phyloP scores from a whole-genome alignment of 306 rosid genomes.

The Mucuna pruriens region DNA sequence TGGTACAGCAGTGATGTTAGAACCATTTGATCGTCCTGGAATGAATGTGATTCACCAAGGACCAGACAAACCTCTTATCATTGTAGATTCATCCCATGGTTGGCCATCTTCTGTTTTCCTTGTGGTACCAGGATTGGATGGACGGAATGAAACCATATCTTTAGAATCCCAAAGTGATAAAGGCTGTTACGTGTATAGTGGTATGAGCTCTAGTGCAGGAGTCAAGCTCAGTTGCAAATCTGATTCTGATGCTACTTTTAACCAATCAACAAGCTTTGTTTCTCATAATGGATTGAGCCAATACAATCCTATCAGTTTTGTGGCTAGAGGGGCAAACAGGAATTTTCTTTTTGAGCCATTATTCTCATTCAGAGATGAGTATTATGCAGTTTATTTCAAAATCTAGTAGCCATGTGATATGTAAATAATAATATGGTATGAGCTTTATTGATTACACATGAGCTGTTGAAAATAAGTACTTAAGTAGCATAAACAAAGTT shows the following conservation, averaged over 20 bases:
- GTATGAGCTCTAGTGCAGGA: constrained; percentile 26
- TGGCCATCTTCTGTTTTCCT: constrained; percentile 48
- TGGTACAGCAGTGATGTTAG: constrained; percentile 59
- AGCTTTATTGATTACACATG: not conserved
- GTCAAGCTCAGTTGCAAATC: constrained; percentile 66
- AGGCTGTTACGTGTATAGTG: constrained; percentile 66
- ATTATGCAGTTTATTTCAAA: constrained; percentile 80
- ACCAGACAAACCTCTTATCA: constrained; percentile 46
- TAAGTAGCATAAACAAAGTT: not conserved
- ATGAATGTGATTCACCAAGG: constrained; percentile 61
- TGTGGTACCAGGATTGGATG: constrained; percentile 72
- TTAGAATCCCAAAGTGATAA: constrained; percentile 57
- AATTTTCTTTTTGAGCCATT: constrained; percentile 77
- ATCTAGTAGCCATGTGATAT: constrained; percentile 19
- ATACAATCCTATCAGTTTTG: constrained; percentile 80
- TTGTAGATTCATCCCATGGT: constrained; percentile 44
- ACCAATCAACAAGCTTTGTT: constrained; percentile 68
- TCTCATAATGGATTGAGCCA: constrained; percentile 50
- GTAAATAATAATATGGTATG: not conserved
- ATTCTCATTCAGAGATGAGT: constrained; percentile 64
- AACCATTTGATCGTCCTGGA: constrained; percentile 80
- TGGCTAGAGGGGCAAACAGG: constrained; percentile 66
- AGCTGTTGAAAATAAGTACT: not conserved
- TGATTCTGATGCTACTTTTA: constrained; percentile 40
- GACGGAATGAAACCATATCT: constrained; percentile 56